A percentile compares a stretch with the other conserved stretches of the same genome.
Conservation (phyloP, 1,284 basidiomycete species). For the Tilletia walkeri region DNA sequence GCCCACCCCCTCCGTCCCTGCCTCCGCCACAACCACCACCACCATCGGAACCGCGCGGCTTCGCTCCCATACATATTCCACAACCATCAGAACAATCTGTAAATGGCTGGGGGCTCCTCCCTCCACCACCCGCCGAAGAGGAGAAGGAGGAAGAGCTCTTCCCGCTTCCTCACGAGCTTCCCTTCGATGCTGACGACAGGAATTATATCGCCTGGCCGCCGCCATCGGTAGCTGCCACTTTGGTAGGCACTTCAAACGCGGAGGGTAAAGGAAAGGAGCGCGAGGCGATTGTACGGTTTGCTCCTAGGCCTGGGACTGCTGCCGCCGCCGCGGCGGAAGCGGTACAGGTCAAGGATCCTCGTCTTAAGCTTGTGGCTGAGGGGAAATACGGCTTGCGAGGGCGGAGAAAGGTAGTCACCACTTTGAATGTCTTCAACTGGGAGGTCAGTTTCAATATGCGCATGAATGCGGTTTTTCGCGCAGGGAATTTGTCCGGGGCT, state of each 20-base stretch:
- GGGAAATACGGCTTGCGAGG: neutral
- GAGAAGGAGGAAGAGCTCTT: conserved; percentile 9
- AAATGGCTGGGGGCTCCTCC: neutral
- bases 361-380: neutral
- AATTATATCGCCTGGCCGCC: conserved; percentile 22
- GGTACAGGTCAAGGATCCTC: conserved; percentile 6
- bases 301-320: neutral
- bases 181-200: conserved; percentile 23
- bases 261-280: conserved; percentile 13
- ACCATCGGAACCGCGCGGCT: neutral
- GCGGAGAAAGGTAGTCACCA: conserved; percentile 13
- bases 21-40: neutral
- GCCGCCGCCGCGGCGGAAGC: neutral
- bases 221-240: conserved; percentile 15
- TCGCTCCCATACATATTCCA: neutral
- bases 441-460: conserved; percentile 16
- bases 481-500: too few species aligned
- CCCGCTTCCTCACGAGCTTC: conserved; percentile 36
- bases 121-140: neutral
- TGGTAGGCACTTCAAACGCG: neutral
- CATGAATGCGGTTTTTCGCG: too few species aligned
- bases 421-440: neutral
- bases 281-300: neutral
- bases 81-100: too few species aligned
- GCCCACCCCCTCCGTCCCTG: too few species aligned